Evolutionary conservation across 805 yeast genomes (phyloP), one percentile per base, ranked within the genome.

Genomic region (Sugiyamaella lignohabitans): DNA sequence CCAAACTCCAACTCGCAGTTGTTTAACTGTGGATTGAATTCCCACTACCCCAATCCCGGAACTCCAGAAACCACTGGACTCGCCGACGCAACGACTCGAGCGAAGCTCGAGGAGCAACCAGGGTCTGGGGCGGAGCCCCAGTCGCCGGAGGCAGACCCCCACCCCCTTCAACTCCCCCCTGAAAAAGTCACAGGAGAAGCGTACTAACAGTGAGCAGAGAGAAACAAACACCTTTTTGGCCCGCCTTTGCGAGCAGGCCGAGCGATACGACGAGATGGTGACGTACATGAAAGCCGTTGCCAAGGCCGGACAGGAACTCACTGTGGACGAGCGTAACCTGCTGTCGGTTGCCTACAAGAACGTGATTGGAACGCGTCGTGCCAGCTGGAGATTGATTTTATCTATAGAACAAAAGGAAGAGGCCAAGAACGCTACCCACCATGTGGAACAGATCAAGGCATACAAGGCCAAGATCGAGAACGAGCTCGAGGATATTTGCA

Each of bases 191-290:
- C n/a, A n/a, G n/a, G n/a, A n/a, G n/a, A 35, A 35, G 10, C 5
- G 5, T 10, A 35, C 20, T 35, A 10, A 14, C 17, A 35, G 10
- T 18, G 5, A 4, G n/a, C 30, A 52, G 58, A 47, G 58, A 47
- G 98, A 93, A 82, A 95, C 93, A 74, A 87, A 94, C 65, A 96
- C 93, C 62, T 91, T 89, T 73, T 82, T 91, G 67, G 98, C 98
- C 70, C 87, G 93, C 69, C 84, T 91, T 69, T 96, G 98, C 66
- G 98, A 91, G 76, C 98, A 93, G 77, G 98, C 98, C 65, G 98
- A 93, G 76, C 95, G 98, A 74, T 93, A 93, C 71, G 98, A 93
- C 76, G 98, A 93, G 74, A 93, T 93, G 98, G 98, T 93, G 64
- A 94, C 86, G 71, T 88, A 87, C 76, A 93, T 91, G 98, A 93